These are phyloP conservation scores for Euphorbia lathyris DNA, from an alignment of 345 rosid genomes.

Conservation along the genomic window DNA sequence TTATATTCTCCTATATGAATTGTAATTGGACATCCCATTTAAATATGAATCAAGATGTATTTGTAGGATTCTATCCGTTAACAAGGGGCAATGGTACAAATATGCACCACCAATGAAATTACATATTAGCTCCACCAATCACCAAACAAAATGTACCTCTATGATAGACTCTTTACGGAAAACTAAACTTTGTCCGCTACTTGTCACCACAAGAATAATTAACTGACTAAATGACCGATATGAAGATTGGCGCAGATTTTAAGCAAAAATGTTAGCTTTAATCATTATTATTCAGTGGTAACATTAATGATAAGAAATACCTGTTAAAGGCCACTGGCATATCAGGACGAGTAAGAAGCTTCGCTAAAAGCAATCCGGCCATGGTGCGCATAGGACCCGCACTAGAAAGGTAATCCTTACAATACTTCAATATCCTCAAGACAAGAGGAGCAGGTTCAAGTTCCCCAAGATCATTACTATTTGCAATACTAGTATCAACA, in stretches of 20 bases:
- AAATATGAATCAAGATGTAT: neutral
- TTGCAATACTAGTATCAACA: slow-evolving; percentile 71
- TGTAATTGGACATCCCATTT: neutral
- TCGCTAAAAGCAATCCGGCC: slow-evolving; percentile 77
- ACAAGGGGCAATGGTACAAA: neutral
- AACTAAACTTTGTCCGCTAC: neutral
- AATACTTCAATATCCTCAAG: slow-evolving; percentile 63
- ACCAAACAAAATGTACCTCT: neutral
- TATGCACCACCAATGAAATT: neutral
- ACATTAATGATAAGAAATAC: slow-evolving; percentile 28
- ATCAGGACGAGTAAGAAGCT: slow-evolving; percentile 89
- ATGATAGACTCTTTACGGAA: neutral
- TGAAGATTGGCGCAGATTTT: neutral
- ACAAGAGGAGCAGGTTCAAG: slow-evolving; percentile 69
- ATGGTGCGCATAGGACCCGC: slow-evolving; percentile 96
- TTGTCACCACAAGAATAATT: neutral
- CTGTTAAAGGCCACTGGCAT: slow-evolving; percentile 79
- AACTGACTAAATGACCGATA: neutral
- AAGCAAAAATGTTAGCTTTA: neutral
- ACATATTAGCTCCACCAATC: neutral
- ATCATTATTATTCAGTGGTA: neutral
- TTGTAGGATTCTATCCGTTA: neutral
- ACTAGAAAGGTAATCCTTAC: slow-evolving; percentile 79
- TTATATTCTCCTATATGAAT: neutral
- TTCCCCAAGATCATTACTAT: slow-evolving; percentile 33